Base-by-base conservation (phyloP, 768 basidiomycete genomes). In the Rhizopogon rudus region DNA sequence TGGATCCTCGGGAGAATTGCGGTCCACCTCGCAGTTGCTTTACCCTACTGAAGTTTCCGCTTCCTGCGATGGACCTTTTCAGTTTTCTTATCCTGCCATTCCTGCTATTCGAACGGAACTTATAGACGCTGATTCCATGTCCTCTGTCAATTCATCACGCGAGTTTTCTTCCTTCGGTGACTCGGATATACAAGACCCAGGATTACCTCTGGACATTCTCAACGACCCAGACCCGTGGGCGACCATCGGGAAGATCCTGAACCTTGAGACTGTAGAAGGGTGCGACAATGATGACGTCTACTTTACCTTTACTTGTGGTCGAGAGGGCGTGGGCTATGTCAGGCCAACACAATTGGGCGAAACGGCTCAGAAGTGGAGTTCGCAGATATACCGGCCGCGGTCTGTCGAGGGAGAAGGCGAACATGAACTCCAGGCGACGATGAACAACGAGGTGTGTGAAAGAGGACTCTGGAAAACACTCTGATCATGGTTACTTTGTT, bases 161-260 rank as follows among this genome's bases (percentile, higher is more conserved):
- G 5, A 14, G 9, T 16, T 35, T 35, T 35, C 46, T 35, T 16
- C 46, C 35, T 49, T 49, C 33, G 2, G 46, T 7, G 31, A 2
- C 20, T 37, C 13, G 4, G 48, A 49, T 37, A 33, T 16, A 25
- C 7, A 16, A 7, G 48, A 49, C 13, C 20, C 48, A 12, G 22
- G 44, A 17, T 37, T 59, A 41, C 57, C 59, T 20, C 48, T 71
- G 16, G 57, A 69, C 54, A 61, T 71, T 55, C 55, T 69, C 28
- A 59, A 62, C n/a, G 68, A 69, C 52, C 67, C 68, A 5, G 59
- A 66, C 45, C 68, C 68, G 13, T 69, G 68, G 68, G 60, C 62
- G 44, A 64, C 67, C 20, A 71, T 69, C n/a, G 62, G 61, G 28
- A 64, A 29, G 28, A 66, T 71, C 3, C 45, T 69, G 20, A 51